Evolutionary conservation across 345 rosid species (phyloP).

Genomic region (Eucalyptus grandis): DNA sequence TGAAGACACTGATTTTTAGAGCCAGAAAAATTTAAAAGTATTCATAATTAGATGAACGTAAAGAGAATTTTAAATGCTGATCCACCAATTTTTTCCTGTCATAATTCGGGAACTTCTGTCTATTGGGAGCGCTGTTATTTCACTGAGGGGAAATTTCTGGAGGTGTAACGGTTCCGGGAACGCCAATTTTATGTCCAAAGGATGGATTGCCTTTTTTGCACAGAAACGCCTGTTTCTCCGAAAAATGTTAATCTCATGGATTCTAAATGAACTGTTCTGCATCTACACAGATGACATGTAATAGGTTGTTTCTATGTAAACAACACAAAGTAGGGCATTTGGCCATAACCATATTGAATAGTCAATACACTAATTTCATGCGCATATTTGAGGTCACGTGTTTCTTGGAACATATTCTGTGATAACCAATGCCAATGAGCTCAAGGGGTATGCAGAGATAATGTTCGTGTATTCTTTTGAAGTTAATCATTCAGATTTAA

Average conservation of each 20-base stretch:
- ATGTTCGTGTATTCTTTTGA: background rate
- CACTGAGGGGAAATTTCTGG: background rate
- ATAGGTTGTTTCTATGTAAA: background rate
- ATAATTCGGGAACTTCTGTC: background rate
- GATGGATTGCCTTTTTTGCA: background rate
- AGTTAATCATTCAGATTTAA: background rate
- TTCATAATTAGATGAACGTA: background rate
- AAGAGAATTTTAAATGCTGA: background rate
- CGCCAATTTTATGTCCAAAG: background rate
- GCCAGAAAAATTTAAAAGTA: background rate
- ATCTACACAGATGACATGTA: background rate
- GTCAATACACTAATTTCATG: background rate
- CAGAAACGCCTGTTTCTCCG: background rate
- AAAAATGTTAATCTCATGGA: background rate
- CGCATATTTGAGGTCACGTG: background rate
- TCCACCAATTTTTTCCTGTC: background rate
- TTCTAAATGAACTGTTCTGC: background rate
- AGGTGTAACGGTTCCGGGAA: background rate
- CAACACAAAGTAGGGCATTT: background rate
- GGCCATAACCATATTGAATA: background rate
- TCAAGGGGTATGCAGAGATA: background rate
- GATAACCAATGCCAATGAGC: background rate
- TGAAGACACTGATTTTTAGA: background rate
- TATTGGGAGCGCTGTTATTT: background rate
- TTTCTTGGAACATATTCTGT: background rate